Evolutionary conservation across 176 grass and related monocot species (phyloP), one percentile per base, ranked within the genome.

Genomic region (Oropetium thomaeum): DNA sequence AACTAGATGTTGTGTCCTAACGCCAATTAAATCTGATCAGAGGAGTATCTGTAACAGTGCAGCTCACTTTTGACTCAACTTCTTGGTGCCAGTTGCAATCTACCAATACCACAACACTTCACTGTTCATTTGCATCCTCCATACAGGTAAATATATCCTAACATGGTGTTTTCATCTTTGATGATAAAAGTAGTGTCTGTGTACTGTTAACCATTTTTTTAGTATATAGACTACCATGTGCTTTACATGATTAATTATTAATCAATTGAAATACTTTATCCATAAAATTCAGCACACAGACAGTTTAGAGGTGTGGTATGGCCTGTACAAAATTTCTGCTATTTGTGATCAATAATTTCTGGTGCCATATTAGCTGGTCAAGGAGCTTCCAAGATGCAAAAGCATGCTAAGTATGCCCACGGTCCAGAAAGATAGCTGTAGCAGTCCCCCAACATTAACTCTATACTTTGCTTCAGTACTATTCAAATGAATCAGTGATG

Each of bases 331-430:
- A 44, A 41, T 58, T 69, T 84, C 14, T 42, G 37, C 19, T 73
- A 63, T 66, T 5, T 73, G 45, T 68, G 71, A 49, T 69, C 15
- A 35, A 75, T 78, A 62, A 57, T 68, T 74, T 89, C 65, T 71
- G 58, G 60, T 83, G 75, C 83, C 82, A 78, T 43, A 76, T 69
- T 69, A 77, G 87, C 69, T 75, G 61, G 38, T 74, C 76, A 84
- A 84, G 62, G 43, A 72, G 59, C 65, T 67, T 59, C 66, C 49
- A 81, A 76, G 57, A 78, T 76, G 60, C 25, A 62, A 93, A 93
- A 91, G 79, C 74, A 81, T 38, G 85, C 71, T 83, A 77, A 88
- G 90, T 85, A 70, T 73, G 33, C 81, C 81, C 82, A 82, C 74
- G 69, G 33, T 84, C 81, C 82, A 82, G 68, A 33, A 55, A 63